Evolutionary conservation across 371 early-diverging fungal species (phyloP).

Genomic region (Apophysomyces sp.): DNA sequence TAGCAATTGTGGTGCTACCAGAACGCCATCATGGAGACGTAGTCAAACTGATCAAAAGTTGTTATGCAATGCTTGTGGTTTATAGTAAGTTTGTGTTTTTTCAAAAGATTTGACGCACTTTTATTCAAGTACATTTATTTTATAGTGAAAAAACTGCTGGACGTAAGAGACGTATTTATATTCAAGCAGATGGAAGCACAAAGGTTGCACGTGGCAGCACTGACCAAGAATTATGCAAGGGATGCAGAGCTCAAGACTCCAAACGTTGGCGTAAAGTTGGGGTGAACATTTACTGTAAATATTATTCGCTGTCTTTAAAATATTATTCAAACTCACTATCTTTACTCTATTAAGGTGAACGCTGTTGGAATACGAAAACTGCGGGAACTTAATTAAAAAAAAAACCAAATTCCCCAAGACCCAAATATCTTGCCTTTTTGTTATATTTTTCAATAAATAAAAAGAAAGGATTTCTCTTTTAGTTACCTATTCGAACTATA

Average conservation of each 20-base stretch:
- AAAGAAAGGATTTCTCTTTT: too few relatives aligned
- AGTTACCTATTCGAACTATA: too few relatives aligned
- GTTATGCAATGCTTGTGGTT: slow-evolving; percentile 96
- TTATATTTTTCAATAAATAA: too few relatives aligned
- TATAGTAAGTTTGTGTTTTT: slow-evolving; percentile 87
- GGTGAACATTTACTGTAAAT: slow-evolving; percentile 8
- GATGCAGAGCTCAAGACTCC: slow-evolving; percentile 1
- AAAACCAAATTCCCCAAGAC: too few relatives aligned
- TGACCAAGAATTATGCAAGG: not conserved
- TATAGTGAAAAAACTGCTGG: slow-evolving; percentile 17
- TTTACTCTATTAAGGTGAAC: not conserved
- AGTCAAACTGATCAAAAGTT: slow-evolving; percentile 64
- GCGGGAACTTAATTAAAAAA: too few relatives aligned
- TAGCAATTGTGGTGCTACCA: slow-evolving; percentile 83
- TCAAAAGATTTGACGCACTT: too few relatives aligned
- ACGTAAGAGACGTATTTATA: slow-evolving; percentile 3
- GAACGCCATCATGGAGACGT: slow-evolving; percentile 96
- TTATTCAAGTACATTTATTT: not conserved
- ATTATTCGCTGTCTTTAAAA: not conserved
- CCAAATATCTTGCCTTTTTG: too few relatives aligned
- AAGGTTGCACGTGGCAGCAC: slow-evolving; percentile 8
- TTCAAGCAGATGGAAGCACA: slow-evolving; percentile 16
- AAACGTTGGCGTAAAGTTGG: slow-evolving; percentile 24
- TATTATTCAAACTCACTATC: not conserved
- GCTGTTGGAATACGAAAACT: not conserved